Conservation (phyloP, 176 grass and related monocot species). For the Carex kokanica region DNA sequence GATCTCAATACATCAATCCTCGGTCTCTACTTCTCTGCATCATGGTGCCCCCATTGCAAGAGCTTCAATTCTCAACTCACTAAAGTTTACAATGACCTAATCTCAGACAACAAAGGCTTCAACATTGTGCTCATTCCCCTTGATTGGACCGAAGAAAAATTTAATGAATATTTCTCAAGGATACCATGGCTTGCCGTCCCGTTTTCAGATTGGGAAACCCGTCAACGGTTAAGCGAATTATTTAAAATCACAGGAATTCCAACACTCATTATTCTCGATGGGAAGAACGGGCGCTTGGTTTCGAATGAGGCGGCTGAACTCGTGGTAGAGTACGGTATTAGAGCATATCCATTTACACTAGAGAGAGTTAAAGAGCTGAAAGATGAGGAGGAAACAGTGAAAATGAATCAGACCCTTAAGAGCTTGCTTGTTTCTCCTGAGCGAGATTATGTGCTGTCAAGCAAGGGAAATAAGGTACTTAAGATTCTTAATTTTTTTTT, state of each 20-base stretch:
- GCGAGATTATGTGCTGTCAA: constrained; percentile 62
- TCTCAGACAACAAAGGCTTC: constrained; percentile 48
- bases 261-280: constrained; percentile 52
- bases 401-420: constrained; percentile 57
- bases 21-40: constrained; percentile 80
- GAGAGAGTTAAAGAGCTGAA: constrained; percentile 55
- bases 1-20: constrained; percentile 43
- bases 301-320: constrained; percentile 36
- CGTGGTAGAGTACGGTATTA: constrained; percentile 46
- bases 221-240: constrained; percentile 21
- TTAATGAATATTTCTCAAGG: constrained; percentile 51
- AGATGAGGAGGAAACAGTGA: constrained; percentile 53
- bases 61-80: constrained; percentile 59
- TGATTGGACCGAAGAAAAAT: constrained; percentile 43
- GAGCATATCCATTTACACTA: constrained; percentile 71
- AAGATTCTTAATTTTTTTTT: neutral
- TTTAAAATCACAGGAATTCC: constrained; percentile 55
- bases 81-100: constrained; percentile 55
- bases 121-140: constrained; percentile 48
- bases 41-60: constrained; percentile 65
- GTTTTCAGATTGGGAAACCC: constrained; percentile 54
- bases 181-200: constrained; percentile 78
- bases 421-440: constrained; percentile 43
- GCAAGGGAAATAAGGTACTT: constrained; percentile 56
- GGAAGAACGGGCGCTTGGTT: constrained; percentile 45